A percentile compares a stretch with the other conserved stretches of the same genome.
phyloP scores from a whole-genome alignment of 2,329 filamentous ascomycete genomes.

The Proliferodiscus dingleyae region DNA sequence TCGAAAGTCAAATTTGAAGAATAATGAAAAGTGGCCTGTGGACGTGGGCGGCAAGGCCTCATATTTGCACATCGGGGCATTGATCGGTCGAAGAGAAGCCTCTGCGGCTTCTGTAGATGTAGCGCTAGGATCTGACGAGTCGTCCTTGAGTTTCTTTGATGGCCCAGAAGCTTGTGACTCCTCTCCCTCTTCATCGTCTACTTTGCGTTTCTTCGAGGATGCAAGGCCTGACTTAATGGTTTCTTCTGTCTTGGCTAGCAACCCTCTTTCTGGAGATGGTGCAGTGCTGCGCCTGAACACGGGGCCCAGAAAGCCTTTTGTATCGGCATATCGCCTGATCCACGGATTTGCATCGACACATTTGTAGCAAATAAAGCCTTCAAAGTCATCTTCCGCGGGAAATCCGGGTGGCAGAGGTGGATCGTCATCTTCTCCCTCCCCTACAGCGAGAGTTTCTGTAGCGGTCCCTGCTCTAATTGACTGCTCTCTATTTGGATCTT shows the following conservation, averaged over 20 bases:
- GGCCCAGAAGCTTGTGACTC: conserved; percentile 26
- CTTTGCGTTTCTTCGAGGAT: conserved; percentile 60
- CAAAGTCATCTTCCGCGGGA: conserved; percentile 82
- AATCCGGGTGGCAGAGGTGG: conserved; percentile 78
- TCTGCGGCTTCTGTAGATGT: neutral
- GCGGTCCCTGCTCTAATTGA: conserved; percentile 14
- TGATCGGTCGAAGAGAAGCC: conserved; percentile 7
- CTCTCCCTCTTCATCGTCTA: conserved; percentile 42
- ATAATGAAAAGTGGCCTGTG: conserved; percentile 67
- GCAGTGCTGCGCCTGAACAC: conserved; percentile 47
- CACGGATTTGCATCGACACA: conserved; percentile 84
- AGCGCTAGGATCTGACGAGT: neutral
- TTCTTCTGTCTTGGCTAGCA: conserved; percentile 22
- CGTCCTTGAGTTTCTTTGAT: conserved; percentile 47
- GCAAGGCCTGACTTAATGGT: conserved; percentile 11
- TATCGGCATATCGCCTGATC: conserved; percentile 83
- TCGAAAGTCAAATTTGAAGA: conserved; percentile 75
- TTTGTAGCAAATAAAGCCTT: conserved; percentile 89
- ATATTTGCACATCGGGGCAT: conserved; percentile 51
- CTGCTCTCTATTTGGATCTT: conserved; percentile 12
- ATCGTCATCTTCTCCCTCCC: conserved; percentile 49
- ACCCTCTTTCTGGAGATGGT: conserved; percentile 28
- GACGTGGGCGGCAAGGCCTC: conserved; percentile 52
- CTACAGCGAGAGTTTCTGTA: conserved; percentile 32
- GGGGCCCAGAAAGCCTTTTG: conserved; percentile 71